These are phyloP conservation scores for Elsinoe perseae DNA, from an alignment of 2,329 filamentous ascomycete species.

Conservation along the genomic window DNA sequence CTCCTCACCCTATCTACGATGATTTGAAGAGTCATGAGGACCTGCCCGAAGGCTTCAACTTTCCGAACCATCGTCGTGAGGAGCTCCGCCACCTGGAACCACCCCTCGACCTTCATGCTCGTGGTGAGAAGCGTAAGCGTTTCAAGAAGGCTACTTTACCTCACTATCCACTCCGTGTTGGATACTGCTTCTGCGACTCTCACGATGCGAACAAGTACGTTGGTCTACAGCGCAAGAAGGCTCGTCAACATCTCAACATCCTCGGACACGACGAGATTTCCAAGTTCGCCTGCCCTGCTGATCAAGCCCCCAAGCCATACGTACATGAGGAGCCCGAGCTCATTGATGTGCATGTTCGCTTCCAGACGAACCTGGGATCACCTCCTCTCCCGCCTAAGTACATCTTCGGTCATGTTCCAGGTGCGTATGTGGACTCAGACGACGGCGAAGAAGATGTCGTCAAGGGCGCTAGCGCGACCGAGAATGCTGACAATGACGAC, in stretches of 20 bases:
- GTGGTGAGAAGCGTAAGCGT: constrained; percentile 1
- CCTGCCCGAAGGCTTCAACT: neutral
- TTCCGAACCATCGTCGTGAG: neutral
- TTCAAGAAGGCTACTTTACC: neutral
- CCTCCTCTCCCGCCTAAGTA: neutral
- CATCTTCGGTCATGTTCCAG: neutral
- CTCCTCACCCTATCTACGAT: neutral
- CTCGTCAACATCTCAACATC: neutral
- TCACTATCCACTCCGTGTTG: neutral
- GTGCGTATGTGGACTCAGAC: neutral
- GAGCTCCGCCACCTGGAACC: neutral
- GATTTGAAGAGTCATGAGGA: neutral
- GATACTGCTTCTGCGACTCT: neutral
- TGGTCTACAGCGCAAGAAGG: neutral
- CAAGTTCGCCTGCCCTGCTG: neutral
- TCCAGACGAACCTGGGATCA: neutral
- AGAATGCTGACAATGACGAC: neutral
- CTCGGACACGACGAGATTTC: neutral
- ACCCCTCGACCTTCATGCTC: neutral
- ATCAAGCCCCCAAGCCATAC: neutral
- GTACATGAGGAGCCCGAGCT: neutral
- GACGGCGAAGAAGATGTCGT: neutral
- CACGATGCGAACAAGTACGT: neutral
- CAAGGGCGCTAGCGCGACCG: too few relatives aligned
- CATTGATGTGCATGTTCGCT: neutral